Percentiles rank a stretch among this genome's conserved stretches.
Conservation (phyloP, 768 basidiomycete genomes). For the Kwoniella dejecticola region DNA sequence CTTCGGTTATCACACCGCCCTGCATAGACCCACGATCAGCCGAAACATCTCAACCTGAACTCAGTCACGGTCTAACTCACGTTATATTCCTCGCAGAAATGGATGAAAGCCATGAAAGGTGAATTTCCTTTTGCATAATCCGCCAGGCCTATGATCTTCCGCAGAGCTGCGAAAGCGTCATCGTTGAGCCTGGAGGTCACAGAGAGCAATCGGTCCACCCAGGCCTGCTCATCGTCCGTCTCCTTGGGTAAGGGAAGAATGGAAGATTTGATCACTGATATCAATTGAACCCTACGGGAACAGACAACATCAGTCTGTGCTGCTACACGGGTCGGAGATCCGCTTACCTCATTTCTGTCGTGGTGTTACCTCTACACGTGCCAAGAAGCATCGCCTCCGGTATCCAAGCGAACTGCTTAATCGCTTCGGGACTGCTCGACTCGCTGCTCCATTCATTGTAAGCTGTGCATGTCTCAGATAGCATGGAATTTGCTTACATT, state of each 20-base stretch:
- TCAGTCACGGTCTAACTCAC: conserved; percentile 59
- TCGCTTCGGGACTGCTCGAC: conserved; percentile 70
- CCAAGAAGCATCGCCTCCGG: conserved; percentile 71
- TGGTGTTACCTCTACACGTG: conserved; percentile 57
- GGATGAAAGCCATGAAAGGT: conserved; percentile 69
- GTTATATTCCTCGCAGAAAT: conserved; percentile 77
- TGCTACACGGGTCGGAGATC: not conserved
- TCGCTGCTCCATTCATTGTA: conserved; percentile 63
- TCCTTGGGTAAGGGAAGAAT: conserved; percentile 75
- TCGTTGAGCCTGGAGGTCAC: conserved; percentile 71
- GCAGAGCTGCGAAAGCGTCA: conserved; percentile 62
- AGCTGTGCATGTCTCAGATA: not conserved
- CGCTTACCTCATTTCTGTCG: conserved; percentile 65
- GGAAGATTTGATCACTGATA: conserved; percentile 68
- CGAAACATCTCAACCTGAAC: not conserved
- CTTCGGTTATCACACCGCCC: conserved; percentile 87
- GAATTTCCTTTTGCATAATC: conserved; percentile 61
- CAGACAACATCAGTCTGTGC: conserved; percentile 3
- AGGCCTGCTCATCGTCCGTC: conserved; percentile 68
- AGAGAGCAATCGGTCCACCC: conserved; percentile 79
- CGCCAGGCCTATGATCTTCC: conserved; percentile 68
- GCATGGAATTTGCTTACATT: conserved; percentile 65
- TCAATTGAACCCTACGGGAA: conserved; percentile 51
- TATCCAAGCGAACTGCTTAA: conserved; percentile 88
- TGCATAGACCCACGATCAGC: conserved; percentile 51